Conservation (phyloP, 768 basidiomycete species). For the Amanita molliuscula region DNA sequence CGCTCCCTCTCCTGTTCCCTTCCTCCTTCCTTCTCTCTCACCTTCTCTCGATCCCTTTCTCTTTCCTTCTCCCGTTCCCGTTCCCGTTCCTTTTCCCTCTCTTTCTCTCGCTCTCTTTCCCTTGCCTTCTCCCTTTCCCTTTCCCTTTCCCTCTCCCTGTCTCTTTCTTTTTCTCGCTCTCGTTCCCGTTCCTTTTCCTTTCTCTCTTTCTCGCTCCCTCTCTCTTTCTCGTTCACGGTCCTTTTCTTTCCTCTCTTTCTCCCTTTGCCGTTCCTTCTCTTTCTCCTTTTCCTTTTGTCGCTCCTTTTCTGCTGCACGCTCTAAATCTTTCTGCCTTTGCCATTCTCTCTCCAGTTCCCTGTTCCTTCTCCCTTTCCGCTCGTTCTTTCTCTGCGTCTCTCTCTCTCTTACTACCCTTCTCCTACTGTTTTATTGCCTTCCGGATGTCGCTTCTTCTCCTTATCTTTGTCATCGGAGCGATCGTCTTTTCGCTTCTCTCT, state of each 20-base stretch:
- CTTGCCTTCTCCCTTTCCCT: not conserved
- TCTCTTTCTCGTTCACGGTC: not conserved
- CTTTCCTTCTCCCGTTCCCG: conserved; percentile 7
- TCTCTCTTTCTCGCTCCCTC: not conserved
- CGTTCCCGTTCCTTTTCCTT: conserved; percentile 1
- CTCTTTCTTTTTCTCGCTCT: not conserved
- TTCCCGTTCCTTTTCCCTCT: conserved; percentile 1
- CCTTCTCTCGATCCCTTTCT: conserved; percentile 6
- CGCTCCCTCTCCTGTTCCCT: conserved; percentile 2
- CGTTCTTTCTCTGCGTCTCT: conserved; percentile 1
- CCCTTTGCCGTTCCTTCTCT: conserved; percentile 3
- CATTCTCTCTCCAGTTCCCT: not conserved
- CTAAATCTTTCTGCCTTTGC: conserved; percentile 1
- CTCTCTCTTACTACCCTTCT: conserved; percentile 8
- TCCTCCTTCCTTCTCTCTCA: not conserved
- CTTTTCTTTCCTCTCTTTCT: conserved; percentile 9
- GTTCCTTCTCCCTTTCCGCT: conserved; percentile 7
- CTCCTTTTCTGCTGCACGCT: conserved; percentile 9
- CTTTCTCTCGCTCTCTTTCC: not conserved
- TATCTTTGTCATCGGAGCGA: conserved; percentile 8
- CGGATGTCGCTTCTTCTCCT: conserved; percentile 14
- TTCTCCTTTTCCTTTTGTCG: not conserved
- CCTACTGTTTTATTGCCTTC: conserved; percentile 9
- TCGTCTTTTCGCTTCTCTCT: conserved; percentile 13
- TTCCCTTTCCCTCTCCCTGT: conserved; percentile 5